Base-by-base conservation (phyloP, 345 rosid species). In the Brassica napus region DNA sequence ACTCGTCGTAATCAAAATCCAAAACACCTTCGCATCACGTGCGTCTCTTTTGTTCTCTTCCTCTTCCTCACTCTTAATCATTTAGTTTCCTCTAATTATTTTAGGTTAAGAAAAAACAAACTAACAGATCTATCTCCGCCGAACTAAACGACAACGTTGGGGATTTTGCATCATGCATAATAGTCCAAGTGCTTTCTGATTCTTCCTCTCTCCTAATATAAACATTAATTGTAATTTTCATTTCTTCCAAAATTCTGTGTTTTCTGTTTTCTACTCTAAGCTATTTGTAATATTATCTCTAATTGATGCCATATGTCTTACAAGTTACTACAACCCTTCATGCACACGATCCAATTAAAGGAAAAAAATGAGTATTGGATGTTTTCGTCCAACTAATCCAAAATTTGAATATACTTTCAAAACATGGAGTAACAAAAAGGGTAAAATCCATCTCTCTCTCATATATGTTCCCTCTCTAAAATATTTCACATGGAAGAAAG, bases 21-120 rank as follows among this genome's bases (percentile, higher is more conserved):
- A 78, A 78, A 57, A 79, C 73, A 73, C 55, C 5, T 23, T 66
- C 42, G 11, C 69, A 67, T 79, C 82, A 79, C 77, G 82, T 73
- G 82, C 64, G 74, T 59, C 30, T 11, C 69, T 58, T 79, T 73
- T 73, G 77, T 67, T 67, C 44, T 59, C 69, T 78, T 65, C 32
- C 63, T 31, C 79, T 24, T 75, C 62, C 5, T 65, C 66, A 57
- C 57, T 75, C 60, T 65, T 78, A 8, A 64, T 55, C 57, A 57
- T 54, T 23, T 5, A 8, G 16, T 54, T 35, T 71, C 58, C 24
- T 64, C 21, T 71, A 32, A 34, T 61, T 77, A 71, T 71, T 54
- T 72, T 66, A 44, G 39, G 24, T 24, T 42, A 44, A 79, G 60
- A 60, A 58, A 59, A 67, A 79, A 66, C 82, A 58, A 79, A 66